Conservation (phyloP, 148 eudicot species). For the Hydrangea macrophylla region DNA sequence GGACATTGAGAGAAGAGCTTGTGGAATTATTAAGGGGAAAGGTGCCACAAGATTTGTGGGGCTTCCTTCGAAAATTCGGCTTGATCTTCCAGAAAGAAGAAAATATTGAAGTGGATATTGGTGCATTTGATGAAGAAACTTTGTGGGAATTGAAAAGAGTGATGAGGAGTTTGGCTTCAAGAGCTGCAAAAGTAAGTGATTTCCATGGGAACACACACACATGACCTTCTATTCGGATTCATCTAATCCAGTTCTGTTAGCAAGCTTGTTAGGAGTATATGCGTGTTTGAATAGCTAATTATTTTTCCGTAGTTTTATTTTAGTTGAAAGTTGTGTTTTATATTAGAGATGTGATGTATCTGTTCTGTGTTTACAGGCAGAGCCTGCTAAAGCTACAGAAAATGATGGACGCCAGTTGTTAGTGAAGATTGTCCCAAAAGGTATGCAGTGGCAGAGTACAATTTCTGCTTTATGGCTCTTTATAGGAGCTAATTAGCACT, state of each 20-base stretch:
- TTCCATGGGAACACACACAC: neutral
- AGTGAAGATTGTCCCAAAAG: slow-evolving; percentile 18
- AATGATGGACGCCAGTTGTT: neutral
- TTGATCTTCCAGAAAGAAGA: slow-evolving; percentile 18
- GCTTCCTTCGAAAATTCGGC: slow-evolving; percentile 24
- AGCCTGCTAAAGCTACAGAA: slow-evolving; percentile 18
- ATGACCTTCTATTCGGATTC: neutral
- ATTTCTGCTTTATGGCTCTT: slow-evolving; percentile 26
- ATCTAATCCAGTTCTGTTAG: neutral
- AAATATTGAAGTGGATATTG: slow-evolving; percentile 22
- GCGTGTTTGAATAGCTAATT: neutral
- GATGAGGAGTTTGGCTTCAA: slow-evolving; percentile 18
- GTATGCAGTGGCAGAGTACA: slow-evolving; percentile 30
- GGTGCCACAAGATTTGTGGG: slow-evolving; percentile 21
- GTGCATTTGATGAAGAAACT: slow-evolving; percentile 26
- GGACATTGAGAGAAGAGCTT: slow-evolving; percentile 25
- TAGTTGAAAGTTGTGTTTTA: neutral
- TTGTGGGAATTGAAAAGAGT: slow-evolving; percentile 33
- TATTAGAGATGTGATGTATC: neutral
- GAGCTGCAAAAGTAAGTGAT: slow-evolving; percentile 28
- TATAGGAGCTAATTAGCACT: slow-evolving; percentile 26
- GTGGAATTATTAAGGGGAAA: slow-evolving; percentile 23
- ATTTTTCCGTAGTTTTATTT: neutral
- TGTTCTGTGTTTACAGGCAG: slow-evolving; percentile 22
- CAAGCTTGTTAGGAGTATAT: neutral